These are phyloP conservation scores for Dendrobium chrysotoxum DNA, from an alignment of 106 monocot genomes.

Conservation along the genomic window DNA sequence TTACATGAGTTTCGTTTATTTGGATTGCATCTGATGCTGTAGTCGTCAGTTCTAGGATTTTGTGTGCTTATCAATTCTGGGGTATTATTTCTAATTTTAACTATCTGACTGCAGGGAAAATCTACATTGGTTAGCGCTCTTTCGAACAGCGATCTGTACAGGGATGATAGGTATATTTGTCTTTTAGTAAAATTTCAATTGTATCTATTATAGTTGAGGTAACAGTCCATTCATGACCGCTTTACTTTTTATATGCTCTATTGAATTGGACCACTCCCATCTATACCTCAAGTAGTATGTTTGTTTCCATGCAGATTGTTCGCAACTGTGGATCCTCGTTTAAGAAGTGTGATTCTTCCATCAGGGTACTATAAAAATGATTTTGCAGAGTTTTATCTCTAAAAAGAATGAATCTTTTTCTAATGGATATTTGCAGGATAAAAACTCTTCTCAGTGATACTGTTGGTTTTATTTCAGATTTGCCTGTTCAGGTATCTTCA, in stretches of 20 bases:
- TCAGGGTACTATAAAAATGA: slow-evolving; percentile 58
- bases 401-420: background rate
- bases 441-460: slow-evolving; percentile 96
- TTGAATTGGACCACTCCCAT: too few relatives aligned
- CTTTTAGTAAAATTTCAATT: background rate
- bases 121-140: slow-evolving; percentile 94
- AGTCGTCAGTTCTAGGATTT: background rate
- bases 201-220: background rate
- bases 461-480: slow-evolving; percentile 96
- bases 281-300: background rate
- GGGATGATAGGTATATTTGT: slow-evolving; percentile 65
- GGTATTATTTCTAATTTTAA: slow-evolving; percentile 1
- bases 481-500: slow-evolving; percentile 80
- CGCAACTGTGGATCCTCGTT: slow-evolving; percentile 97
- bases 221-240: background rate
- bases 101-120: slow-evolving; percentile 60
- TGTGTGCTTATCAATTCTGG: background rate
- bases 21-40: background rate
- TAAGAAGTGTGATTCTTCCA: slow-evolving; percentile 94
- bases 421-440: slow-evolving; percentile 31
- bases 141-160: slow-evolving; percentile 70
- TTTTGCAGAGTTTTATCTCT: background rate
- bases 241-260: background rate
- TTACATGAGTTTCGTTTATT: background rate
- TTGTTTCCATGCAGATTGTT: slow-evolving; percentile 52